phyloP scores from a whole-genome alignment of 768 basidiomycete genomes.

The Mycena maculata region DNA sequence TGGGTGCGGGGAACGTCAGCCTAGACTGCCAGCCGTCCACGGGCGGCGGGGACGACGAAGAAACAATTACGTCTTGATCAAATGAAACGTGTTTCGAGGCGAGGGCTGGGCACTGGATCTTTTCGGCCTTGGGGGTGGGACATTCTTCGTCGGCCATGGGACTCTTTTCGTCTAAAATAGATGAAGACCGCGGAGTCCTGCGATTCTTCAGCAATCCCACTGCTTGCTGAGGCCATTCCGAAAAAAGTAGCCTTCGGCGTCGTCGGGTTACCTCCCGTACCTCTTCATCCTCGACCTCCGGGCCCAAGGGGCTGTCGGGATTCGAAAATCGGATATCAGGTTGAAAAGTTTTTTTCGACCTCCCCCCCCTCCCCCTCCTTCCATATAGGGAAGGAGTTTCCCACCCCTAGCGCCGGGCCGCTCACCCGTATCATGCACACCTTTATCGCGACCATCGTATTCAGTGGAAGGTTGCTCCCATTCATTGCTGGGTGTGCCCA shows the following conservation, averaged over 20 bases:
- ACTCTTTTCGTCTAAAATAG: neutral
- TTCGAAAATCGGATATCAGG: no score
- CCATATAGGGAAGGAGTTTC: no score
- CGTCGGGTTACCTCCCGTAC: constrained; percentile 57
- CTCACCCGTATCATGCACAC: no score
- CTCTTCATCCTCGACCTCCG: constrained; percentile 68
- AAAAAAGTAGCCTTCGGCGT: constrained; percentile 14
- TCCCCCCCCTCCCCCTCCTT: no score
- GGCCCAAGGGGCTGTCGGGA: no score
- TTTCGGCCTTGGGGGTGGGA: constrained; percentile 14
- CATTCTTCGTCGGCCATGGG: constrained; percentile 27
- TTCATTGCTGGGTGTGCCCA: no score
- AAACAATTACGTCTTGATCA: neutral
- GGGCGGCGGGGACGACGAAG: neutral
- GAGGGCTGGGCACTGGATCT: neutral
- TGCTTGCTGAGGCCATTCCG: constrained; percentile 10
- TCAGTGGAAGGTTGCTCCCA: no score
- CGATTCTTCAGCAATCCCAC: neutral
- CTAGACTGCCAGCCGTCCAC: constrained; percentile 14
- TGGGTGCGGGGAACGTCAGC: constrained; percentile 19
- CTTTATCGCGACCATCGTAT: no score
- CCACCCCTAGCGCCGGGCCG: no score
- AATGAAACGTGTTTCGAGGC: constrained; percentile 20
- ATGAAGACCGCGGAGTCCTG: neutral
- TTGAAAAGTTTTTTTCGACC: no score